Evolutionary conservation across 2,329 filamentous ascomycete genomes (phyloP).

Genomic region (Ramularia collo-cygni): DNA sequence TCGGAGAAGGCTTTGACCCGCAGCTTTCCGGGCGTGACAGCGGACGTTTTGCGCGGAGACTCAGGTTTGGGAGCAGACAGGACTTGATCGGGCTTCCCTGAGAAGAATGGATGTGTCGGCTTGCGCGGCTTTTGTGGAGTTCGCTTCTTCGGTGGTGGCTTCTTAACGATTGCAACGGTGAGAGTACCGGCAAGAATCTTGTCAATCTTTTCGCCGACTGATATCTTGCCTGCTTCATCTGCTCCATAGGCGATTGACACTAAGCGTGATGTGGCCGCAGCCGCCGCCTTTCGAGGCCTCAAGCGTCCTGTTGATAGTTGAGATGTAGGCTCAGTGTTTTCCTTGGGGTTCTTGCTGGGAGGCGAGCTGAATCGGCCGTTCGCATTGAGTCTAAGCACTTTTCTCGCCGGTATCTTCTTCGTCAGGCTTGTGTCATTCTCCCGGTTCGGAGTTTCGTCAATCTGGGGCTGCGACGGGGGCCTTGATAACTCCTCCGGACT

Average conservation of each 20-base stretch:
- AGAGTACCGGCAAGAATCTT: slow-evolving; percentile 48
- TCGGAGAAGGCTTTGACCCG: slow-evolving; percentile 23
- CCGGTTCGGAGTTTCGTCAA: too few species aligned
- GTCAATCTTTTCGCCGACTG: slow-evolving; percentile 55
- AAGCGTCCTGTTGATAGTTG: slow-evolving; percentile 23
- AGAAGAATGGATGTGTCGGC: slow-evolving; percentile 62
- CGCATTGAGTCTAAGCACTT: slow-evolving; percentile 36
- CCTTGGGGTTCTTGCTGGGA: slow-evolving; percentile 26
- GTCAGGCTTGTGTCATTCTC: not conserved
- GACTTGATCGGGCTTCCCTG: slow-evolving; percentile 34
- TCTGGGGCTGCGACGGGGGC: too few species aligned
- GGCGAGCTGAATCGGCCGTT: slow-evolving; percentile 43
- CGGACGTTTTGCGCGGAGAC: slow-evolving; percentile 31
- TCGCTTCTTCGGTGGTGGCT: slow-evolving; percentile 17
- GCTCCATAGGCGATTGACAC: slow-evolving; percentile 46
- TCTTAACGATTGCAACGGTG: slow-evolving; percentile 6
- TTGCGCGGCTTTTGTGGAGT: slow-evolving; percentile 23
- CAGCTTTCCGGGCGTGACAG: slow-evolving; percentile 43
- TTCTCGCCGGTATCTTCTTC: slow-evolving; percentile 26
- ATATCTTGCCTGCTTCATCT: slow-evolving; percentile 39
- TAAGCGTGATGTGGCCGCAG: slow-evolving; percentile 17
- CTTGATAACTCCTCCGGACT: slow-evolving; percentile 13
- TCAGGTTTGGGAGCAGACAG: slow-evolving; percentile 21
- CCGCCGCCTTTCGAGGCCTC: slow-evolving; percentile 24
- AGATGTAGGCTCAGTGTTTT: slow-evolving; percentile 10